Evolutionary conservation across 495 filamentous ascomycete species (phyloP).

Genomic region (Evernia prunastri): DNA sequence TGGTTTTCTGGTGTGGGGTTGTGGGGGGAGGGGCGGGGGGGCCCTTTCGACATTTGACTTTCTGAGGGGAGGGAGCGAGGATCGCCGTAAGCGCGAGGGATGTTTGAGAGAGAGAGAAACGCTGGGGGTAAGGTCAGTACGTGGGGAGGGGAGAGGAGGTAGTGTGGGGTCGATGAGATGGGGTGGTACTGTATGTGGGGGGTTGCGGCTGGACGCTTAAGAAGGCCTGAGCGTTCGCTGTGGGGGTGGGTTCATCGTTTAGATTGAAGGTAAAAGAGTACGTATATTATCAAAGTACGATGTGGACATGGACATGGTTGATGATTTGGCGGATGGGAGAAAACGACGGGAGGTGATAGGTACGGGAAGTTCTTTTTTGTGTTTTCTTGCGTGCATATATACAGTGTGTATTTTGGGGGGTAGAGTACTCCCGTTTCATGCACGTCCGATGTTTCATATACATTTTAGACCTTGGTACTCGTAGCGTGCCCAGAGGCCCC

Average conservation of each 20-base stretch:
- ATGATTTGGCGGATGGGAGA: constrained; percentile 2
- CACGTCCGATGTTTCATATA: no score
- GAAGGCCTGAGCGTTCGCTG: constrained; percentile 1
- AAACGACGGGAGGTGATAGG: not conserved
- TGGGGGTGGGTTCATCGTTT: not conserved
- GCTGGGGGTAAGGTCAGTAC: no score
- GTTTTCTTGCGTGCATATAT: no score
- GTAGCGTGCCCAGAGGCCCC: no score
- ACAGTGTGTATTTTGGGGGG: no score
- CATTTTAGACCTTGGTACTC: no score
- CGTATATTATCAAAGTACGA: no score
- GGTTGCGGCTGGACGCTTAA: not conserved
- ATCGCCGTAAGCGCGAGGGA: not conserved
- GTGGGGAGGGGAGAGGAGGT: not conserved
- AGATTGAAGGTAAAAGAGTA: not conserved
- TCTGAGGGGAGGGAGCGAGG: no score
- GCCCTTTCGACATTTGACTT: no score
- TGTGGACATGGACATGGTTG: not conserved
- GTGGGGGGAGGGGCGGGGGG: no score
- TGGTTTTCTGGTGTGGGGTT: no score
- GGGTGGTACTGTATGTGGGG: not conserved
- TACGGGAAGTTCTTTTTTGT: not conserved
- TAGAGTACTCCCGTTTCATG: no score
- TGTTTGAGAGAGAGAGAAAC: not conserved
- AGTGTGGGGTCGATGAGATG: not conserved